Base-by-base conservation (phyloP, 257 asterid genomes). In the Cordia subcordata region DNA sequence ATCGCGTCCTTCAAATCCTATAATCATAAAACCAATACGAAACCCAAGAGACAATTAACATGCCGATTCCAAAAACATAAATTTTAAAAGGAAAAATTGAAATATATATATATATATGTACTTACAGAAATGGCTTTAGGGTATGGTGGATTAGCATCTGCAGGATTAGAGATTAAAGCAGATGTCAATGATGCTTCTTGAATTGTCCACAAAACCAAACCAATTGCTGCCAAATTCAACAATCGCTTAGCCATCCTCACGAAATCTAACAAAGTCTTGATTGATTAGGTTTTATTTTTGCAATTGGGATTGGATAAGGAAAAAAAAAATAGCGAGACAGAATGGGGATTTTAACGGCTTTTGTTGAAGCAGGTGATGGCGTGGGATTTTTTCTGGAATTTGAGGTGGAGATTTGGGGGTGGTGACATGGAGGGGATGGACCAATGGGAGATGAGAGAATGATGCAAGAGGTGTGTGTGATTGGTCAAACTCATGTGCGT, bases 1-100 rank as follows among this genome's bases (percentile, higher is more conserved):
- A 88, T 81, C 0, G 90, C 85, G 53, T 92, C 99, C 85, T 81
- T 88, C 77, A 92, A 71, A 79, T 88, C 96, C 97, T 92, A 69
- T 44, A 19, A 45, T 14, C 58, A 13, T 15, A 42, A 45, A 44
- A 37, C 47, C 12, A 56, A 22, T 14, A 44, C 14, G 32, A 8
- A n/a, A 38, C 11, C 16, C 9, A 42, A 8, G 46, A 10, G 0
- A 0, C 8, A 3, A 14, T 13, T 6, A 49, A n/a, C 17, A n/a
- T n/a, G n/a, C n/a, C n/a, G n/a, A n/a, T n/a, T n/a, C n/a, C n/a
- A n/a, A n/a, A n/a, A n/a, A n/a, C n/a, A n/a, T n/a, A n/a, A n/a
- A n/a, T n/a, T n/a, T n/a, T n/a, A n/a, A n/a, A n/a, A n/a, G n/a
- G n/a, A n/a, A n/a, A n/a, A n/a, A n/a, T n/a, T n/a, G n/a, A n/a